Evolutionary conservation across 768 basidiomycete species (phyloP).

Genomic region (Amanita muscaria): DNA sequence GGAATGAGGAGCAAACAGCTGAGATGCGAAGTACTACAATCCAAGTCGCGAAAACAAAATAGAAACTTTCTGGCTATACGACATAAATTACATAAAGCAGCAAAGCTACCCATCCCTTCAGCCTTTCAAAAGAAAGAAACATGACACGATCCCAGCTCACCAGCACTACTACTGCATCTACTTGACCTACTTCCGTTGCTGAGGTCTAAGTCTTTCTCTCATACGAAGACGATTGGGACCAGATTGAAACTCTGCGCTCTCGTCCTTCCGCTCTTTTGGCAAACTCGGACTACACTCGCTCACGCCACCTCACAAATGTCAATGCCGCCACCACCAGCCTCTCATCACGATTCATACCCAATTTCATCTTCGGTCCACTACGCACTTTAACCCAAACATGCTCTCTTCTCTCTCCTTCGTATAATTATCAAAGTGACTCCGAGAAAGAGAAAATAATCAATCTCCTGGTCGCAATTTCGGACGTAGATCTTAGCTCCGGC

Average conservation of each 20-base stretch:
- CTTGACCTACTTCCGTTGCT: too few relatives aligned
- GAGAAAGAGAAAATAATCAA: constrained; percentile 47
- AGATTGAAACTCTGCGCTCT: constrained; percentile 8
- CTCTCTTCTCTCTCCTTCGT: constrained; percentile 47
- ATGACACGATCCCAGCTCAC: constrained; percentile 55
- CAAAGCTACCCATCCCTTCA: too few relatives aligned
- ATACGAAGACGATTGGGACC: background rate
- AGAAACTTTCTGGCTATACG: too few relatives aligned
- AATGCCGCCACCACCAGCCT: too few relatives aligned
- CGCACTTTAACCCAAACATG: constrained; percentile 60
- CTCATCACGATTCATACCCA: constrained; percentile 60
- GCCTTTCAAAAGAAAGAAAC: too few relatives aligned
- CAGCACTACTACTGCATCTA: constrained; percentile 42
- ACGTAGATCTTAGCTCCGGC: constrained; percentile 74
- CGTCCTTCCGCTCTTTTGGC: constrained; percentile 18
- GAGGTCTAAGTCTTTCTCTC: constrained; percentile 23
- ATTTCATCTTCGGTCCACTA: constrained; percentile 68
- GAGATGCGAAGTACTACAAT: too few relatives aligned
- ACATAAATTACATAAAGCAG: too few relatives aligned
- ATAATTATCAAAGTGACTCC: constrained; percentile 19
- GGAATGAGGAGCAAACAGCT: too few relatives aligned
- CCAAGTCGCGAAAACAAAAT: too few relatives aligned
- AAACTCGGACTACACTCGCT: too few relatives aligned
- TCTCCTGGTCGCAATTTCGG: constrained; percentile 57
- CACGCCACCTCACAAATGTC: constrained; percentile 35